phyloP scores from a whole-genome alignment of 345 rosid species.

The Sisymbrium altissimum region DNA sequence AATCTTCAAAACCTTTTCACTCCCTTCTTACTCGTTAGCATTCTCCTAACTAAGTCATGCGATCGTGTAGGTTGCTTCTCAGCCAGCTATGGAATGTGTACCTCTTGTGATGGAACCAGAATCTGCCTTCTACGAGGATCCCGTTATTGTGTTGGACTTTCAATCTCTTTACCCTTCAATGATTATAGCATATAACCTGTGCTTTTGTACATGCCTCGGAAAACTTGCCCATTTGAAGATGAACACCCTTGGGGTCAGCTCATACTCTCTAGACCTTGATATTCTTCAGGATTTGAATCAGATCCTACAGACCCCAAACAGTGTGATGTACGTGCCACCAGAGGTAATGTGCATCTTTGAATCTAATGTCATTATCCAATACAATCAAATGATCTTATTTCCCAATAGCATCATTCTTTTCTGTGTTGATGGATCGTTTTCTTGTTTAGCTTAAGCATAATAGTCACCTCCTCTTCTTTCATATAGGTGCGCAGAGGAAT shows the following conservation, averaged over 20 bases:
- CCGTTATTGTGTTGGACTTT: slow-evolving; percentile 93
- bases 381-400: slow-evolving; percentile 7
- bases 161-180: slow-evolving; percentile 98
- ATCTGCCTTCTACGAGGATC: slow-evolving; percentile 89
- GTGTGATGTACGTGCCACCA: slow-evolving; percentile 72
- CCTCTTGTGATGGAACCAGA: slow-evolving; percentile 99
- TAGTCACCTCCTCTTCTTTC: neutral
- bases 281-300: slow-evolving; percentile 55
- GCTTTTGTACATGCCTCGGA: slow-evolving; percentile 93
- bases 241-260: slow-evolving; percentile 74
- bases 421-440: neutral
- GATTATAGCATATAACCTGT: slow-evolving; percentile 94
- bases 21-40: neutral
- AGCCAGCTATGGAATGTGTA: slow-evolving; percentile 98
- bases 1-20: slow-evolving; percentile 5
- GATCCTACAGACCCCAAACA: slow-evolving; percentile 70
- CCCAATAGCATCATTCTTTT: slow-evolving; percentile 1
- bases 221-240: slow-evolving; percentile 61
- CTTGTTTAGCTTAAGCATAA: slow-evolving; percentile 11
- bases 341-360: slow-evolving; percentile 49
- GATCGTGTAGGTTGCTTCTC: slow-evolving; percentile 79
- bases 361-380: slow-evolving; percentile 2
- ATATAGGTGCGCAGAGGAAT: slow-evolving; percentile 73
- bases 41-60: neutral
- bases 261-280: slow-evolving; percentile 58